Evolutionary conservation across 73 alveolate genomes (phyloP).

Genomic region (Tetrahymena thermophila): DNA sequence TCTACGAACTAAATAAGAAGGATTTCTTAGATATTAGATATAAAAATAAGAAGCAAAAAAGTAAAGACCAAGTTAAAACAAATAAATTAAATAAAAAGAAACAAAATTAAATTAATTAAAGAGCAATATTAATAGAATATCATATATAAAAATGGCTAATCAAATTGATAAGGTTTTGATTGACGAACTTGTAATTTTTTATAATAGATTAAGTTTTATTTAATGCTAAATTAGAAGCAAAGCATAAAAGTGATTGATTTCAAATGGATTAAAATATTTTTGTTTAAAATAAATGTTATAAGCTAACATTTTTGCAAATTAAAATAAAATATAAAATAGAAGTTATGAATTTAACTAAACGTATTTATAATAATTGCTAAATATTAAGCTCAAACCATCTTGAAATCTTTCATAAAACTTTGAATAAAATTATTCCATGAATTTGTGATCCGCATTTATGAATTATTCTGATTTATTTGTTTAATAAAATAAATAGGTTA

Average conservation of each 20-base stretch:
- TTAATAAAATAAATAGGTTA: not conserved
- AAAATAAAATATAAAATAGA: no score
- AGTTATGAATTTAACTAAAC: not conserved
- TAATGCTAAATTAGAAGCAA: not conserved
- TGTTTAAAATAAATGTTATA: not conserved
- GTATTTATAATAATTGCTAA: not conserved
- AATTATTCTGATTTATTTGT: not conserved
- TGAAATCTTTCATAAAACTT: not conserved
- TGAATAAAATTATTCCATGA: not conserved
- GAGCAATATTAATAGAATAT: not conserved
- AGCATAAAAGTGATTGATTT: not conserved
- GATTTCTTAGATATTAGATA: not conserved
- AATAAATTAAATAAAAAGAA: not conserved
- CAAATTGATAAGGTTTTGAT: not conserved
- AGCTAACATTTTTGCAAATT: not conserved
- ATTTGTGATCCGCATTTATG: not conserved
- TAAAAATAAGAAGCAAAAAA: not conserved
- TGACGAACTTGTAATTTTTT: not conserved
- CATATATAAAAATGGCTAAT: not conserved
- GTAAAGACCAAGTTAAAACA: not conserved
- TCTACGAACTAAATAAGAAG: not conserved
- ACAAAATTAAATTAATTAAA: not conserved
- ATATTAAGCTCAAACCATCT: not conserved
- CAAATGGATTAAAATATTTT: no score
- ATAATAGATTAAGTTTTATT: not conserved